phyloP scores from a whole-genome alignment of 768 basidiomycete genomes.

The Hemileccinum impolitum region DNA sequence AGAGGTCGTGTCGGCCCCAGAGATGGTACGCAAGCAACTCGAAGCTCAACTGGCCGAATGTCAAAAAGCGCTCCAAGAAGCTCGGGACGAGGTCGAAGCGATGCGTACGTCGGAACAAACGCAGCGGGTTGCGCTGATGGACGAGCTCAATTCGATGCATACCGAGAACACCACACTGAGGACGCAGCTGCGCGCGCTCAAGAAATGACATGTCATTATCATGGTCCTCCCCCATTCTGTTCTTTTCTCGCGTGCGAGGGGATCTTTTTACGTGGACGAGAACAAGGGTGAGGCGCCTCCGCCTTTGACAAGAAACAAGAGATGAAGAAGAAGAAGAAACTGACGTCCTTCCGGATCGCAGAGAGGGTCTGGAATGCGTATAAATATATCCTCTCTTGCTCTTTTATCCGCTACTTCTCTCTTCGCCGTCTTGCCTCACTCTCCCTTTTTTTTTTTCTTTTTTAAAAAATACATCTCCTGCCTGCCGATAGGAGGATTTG shows the following conservation, averaged over 20 bases:
- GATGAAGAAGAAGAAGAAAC: too few relatives aligned
- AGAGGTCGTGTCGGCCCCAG: slow-evolving; percentile 34
- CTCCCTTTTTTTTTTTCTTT: too few relatives aligned
- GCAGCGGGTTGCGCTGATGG: slow-evolving; percentile 80
- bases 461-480: background rate
- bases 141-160: slow-evolving; percentile 83
- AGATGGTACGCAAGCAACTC: slow-evolving; percentile 57
- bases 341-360: too few relatives aligned
- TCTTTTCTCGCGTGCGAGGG: background rate
- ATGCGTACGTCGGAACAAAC: slow-evolving; percentile 71
- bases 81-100: slow-evolving; percentile 64
- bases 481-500: background rate
- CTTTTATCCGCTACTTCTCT: background rate
- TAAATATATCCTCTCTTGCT: background rate
- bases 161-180: slow-evolving; percentile 71
- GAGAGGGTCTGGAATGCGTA: too few relatives aligned
- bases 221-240: background rate
- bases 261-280: too few relatives aligned
- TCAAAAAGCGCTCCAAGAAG: slow-evolving; percentile 57
- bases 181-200: slow-evolving; percentile 64
- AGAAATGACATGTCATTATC: slow-evolving; percentile 21
- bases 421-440: too few relatives aligned
- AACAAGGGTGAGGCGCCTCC: too few relatives aligned
- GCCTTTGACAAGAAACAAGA: too few relatives aligned
- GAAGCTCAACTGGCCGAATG: slow-evolving; percentile 62